Evolutionary conservation across 225 moss, liverwort and hornwort species (phyloP), one percentile per base, ranked within the genome.

Genomic region (Marchantia polymorpha): DNA sequence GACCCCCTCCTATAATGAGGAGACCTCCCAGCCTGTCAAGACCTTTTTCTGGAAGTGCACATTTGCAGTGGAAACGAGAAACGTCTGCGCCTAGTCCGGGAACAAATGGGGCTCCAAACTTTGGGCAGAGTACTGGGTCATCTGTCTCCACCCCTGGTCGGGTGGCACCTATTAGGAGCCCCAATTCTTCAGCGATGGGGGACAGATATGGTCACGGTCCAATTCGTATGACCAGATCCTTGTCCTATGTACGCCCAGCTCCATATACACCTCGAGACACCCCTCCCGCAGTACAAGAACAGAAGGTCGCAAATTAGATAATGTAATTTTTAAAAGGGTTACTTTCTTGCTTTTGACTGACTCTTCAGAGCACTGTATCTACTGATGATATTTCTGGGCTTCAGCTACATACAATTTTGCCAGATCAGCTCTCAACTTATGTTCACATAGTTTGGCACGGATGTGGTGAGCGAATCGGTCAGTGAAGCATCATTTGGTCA

Each of bases 1-100:
- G 91, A 25, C 81, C 65, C 48, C 74, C 88, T 26, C 87, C 90
- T 61, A 83, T 82, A 60, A 71, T 74, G 31, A 88, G 93, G 50
- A 92, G 91, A 59, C 85, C 92, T 19, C 67, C 73, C 81, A 80
- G 84, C 64, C 75, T 83, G 51, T 51, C 87, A n/a, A 86, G 91
- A 86, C 84, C 90, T n/a, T 91, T 90, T 69, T 50, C 84, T 49
- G 91, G 93, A 70, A 87, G 91, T 47, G 87, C 91, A 26, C 85
- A 94, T 80, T 54, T 97, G 74, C 95, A 94, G 73, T 97, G 97
- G 97, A 97, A 93, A 82, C 91, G 97, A 69, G 93, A 93, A 81
- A 82, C 88, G 14, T 82, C 89, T 27, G 69, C 67, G 50, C 78
- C 80, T 67, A 80, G 79, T 79, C 75, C 75, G 30, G 83, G 81